phyloP scores from a whole-genome alignment of 148 eudicot genomes.

The Rhododendron molle region DNA sequence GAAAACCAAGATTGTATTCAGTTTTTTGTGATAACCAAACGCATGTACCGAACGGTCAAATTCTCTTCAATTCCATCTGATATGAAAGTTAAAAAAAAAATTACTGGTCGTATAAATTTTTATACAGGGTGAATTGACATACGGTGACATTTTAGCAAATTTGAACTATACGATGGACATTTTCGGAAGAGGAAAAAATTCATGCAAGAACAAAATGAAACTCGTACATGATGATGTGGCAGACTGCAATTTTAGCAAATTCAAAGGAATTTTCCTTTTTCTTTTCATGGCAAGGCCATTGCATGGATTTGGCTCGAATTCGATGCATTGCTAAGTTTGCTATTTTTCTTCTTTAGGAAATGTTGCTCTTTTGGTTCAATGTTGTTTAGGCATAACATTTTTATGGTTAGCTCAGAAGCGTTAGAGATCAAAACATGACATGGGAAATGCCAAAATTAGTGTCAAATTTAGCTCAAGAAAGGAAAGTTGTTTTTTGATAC shows the following conservation, averaged over 20 bases:
- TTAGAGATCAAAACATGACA: not conserved
- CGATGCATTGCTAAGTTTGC: no score
- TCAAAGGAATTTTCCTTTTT: no score
- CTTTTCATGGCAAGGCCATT: no score
- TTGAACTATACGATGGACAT: not conserved
- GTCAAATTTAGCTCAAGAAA: not conserved
- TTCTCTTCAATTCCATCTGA: no score
- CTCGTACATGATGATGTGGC: not conserved
- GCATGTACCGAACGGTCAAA: no score
- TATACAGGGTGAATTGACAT: not conserved
- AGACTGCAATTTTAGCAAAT: not conserved
- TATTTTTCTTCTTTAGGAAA: not conserved
- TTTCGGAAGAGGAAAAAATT: not conserved
- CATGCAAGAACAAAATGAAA: not conserved
- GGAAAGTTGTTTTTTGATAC: not conserved
- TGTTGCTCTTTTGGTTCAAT: not conserved
- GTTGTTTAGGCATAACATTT: not conserved
- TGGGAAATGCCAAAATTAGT: not conserved
- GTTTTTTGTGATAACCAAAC: not conserved
- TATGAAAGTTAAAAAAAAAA: no score
- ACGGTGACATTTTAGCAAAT: not conserved
- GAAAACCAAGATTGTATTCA: not conserved
- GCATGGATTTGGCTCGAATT: not conserved
- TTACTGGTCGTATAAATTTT: not conserved
- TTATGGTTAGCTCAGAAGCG: not conserved